Base-by-base conservation (phyloP, 2,329 filamentous ascomycete genomes). In the Paracoccidioides brasiliensis region DNA sequence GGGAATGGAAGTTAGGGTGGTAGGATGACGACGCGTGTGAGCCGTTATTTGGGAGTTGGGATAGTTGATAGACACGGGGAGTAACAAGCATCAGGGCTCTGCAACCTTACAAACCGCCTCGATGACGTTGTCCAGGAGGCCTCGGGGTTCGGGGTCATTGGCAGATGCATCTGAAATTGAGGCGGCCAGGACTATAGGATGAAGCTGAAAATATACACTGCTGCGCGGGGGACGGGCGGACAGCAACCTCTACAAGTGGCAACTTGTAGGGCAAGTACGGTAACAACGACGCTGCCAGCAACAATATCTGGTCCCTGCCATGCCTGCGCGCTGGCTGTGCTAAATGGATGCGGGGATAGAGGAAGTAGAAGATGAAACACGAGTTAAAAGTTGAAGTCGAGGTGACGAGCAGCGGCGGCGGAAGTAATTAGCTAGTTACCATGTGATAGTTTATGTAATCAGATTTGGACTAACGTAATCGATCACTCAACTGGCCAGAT, bases 21-120 rank as follows among this genome's bases (percentile, higher is more conserved):
- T 63, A 61, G 53, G 60, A 58, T 40, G 57, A 45, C 56, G 64
- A 57, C 52, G 37, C n/a, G 5, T 14, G 37, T 8, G 37, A 54
- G 32, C 61, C 63, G 59, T 63, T 65, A 60, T 70, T 68, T 62
- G 65, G 64, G 12, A 55, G 66, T 59, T 74, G 72, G 44, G 72
- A 69, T 48, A 71, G 68, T 37, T 63, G 66, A 63, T 74, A 75
- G 32, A 67, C 71, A 57, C 70, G 70, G 52, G 72, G 66, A 57
- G 67, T 72, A 60, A 74, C 66, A 55, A 75, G 66, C 72, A 75
- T 75, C 59, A 66, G 65, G 64, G 28, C 43, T 37, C 57, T 46
- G 51, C 45, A 46, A 53, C 56, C 53, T 55, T 57, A 55, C 53
- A 63, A 59, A 63, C 62, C 64, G 65, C 54, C 22, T 35, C 10